Percentiles rank a stretch among this genome's conserved stretches.
phyloP scores from a whole-genome alignment of 148 eudicot genomes.

The Cornus kousa region DNA sequence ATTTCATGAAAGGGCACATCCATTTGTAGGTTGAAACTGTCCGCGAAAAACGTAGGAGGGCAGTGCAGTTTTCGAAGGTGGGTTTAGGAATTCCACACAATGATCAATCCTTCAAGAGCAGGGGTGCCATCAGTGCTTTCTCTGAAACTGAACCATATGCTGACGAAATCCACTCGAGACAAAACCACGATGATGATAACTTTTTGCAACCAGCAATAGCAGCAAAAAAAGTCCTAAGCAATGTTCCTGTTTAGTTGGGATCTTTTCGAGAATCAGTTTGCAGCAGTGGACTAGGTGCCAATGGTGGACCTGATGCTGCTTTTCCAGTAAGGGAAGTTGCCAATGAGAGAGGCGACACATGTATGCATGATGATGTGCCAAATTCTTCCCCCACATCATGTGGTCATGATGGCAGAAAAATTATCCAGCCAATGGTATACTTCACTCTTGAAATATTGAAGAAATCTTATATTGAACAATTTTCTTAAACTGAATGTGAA shows the following conservation, averaged over 20 bases:
- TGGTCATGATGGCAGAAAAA: slow-evolving; percentile 12
- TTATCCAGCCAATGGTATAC: slow-evolving; percentile 26
- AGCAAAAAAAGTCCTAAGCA: slow-evolving; percentile 11
- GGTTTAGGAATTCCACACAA: slow-evolving; percentile 52
- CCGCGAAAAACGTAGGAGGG: slow-evolving; percentile 72
- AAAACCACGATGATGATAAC: slow-evolving; percentile 9
- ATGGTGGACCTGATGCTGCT: slow-evolving; percentile 17
- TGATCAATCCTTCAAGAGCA: slow-evolving; percentile 42
- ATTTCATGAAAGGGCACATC: not conserved
- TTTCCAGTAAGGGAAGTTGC: slow-evolving; percentile 16
- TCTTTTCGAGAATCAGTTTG: slow-evolving; percentile 28
- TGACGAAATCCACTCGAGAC: slow-evolving; percentile 10
- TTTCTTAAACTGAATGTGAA: not conserved
- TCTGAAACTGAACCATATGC: slow-evolving; percentile 27
- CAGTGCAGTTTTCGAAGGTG: slow-evolving; percentile 59
- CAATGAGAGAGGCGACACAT: slow-evolving; percentile 21
- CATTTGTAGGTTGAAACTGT: slow-evolving; percentile 61
- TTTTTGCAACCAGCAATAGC: slow-evolving; percentile 14
- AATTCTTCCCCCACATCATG: slow-evolving; percentile 14
- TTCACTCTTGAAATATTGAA: not conserved
- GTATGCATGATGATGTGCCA: slow-evolving; percentile 13
- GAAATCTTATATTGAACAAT: not conserved
- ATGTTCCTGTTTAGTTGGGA: slow-evolving; percentile 10
- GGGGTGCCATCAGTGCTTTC: slow-evolving; percentile 21
- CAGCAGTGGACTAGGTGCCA: slow-evolving; percentile 11